Conservation (phyloP, 1,139 yeast species). For the Saccharomyces pastorianus region DNA sequence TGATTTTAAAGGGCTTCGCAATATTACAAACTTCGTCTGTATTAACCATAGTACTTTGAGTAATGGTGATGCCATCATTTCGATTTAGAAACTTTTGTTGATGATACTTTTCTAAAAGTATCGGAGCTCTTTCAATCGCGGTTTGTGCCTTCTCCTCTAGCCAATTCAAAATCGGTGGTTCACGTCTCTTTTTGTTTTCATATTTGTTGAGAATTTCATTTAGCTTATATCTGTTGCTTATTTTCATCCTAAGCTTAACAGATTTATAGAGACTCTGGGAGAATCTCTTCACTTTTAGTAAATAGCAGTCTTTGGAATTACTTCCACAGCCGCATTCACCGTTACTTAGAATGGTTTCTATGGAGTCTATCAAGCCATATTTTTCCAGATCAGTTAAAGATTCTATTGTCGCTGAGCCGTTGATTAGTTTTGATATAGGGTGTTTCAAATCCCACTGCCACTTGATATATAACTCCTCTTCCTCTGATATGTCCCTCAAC, state of each 20-base stretch:
- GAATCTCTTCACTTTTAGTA: conserved; percentile 50
- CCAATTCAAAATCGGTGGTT: conserved; percentile 31
- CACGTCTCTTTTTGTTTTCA: conserved; percentile 28
- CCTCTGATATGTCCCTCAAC: conserved; percentile 45
- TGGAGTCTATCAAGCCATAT: conserved; percentile 49
- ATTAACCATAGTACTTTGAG: conserved; percentile 2
- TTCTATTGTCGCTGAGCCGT: conserved; percentile 30
- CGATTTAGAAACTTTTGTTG: conserved; percentile 7
- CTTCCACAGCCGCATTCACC: conserved; percentile 66
- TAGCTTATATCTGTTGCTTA: conserved; percentile 29
- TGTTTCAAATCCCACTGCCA: conserved; percentile 91
- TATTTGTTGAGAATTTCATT: conserved; percentile 26
- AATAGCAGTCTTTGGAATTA: conserved; percentile 43
- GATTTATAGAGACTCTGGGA: conserved; percentile 24
- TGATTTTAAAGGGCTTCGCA: conserved; percentile 12
- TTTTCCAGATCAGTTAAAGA: conserved; percentile 43
- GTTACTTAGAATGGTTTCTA: conserved; percentile 54
- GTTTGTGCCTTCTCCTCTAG: conserved; percentile 18
- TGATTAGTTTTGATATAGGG: conserved; percentile 54
- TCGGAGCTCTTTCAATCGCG: conserved; percentile 15
- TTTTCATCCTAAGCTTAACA: conserved; percentile 28
- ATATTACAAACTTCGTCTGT: neutral
- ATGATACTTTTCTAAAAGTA: conserved; percentile 5
- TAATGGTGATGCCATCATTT: conserved; percentile 3
- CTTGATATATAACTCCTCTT: conserved; percentile 61